Percentiles rank a stretch among this genome's conserved stretches.
Conservation (phyloP, 176 grass and related monocot genomes). For the Triticum dicoccoides region DNA sequence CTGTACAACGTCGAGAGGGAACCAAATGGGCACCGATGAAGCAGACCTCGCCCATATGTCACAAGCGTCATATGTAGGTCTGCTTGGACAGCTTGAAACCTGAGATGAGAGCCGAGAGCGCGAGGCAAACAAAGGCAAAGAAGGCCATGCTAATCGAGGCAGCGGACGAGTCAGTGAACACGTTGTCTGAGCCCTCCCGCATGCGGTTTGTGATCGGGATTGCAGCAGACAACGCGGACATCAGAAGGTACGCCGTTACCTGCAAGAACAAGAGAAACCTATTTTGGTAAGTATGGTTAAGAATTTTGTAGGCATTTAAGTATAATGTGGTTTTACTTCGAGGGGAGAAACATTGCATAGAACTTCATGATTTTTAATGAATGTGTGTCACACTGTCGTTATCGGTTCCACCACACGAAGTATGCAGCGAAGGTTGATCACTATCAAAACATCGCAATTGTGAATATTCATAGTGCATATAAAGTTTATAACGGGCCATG, state of each 20-base stretch:
- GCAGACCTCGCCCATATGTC: not conserved
- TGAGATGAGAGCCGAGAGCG: slow-evolving; percentile 63
- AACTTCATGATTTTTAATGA: not conserved
- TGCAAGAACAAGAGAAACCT: slow-evolving; percentile 11
- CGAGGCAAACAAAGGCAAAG: slow-evolving; percentile 78
- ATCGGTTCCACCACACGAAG: not conserved
- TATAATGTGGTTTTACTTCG: not conserved
- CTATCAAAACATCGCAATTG: not conserved
- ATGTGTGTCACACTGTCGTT: not conserved
- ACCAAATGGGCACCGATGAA: not conserved
- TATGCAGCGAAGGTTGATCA: not conserved
- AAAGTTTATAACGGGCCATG: too few species aligned
- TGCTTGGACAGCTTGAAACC: slow-evolving; percentile 85
- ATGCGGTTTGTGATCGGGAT: slow-evolving; percentile 84
- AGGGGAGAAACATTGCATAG: not conserved
- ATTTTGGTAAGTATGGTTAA: not conserved
- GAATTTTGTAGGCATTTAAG: not conserved
- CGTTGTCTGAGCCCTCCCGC: slow-evolving; percentile 61
- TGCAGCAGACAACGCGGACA: slow-evolving; percentile 75
- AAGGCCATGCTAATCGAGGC: slow-evolving; percentile 96
- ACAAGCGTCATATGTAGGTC: slow-evolving; percentile 46
- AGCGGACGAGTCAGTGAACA: slow-evolving; percentile 80
- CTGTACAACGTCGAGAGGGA: not conserved
- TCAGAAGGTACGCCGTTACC: slow-evolving; percentile 77
- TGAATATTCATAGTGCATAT: too few species aligned